Conservation (phyloP, 192 early-diverging fungal species). For the Bifiguratus adelaidae region DNA sequence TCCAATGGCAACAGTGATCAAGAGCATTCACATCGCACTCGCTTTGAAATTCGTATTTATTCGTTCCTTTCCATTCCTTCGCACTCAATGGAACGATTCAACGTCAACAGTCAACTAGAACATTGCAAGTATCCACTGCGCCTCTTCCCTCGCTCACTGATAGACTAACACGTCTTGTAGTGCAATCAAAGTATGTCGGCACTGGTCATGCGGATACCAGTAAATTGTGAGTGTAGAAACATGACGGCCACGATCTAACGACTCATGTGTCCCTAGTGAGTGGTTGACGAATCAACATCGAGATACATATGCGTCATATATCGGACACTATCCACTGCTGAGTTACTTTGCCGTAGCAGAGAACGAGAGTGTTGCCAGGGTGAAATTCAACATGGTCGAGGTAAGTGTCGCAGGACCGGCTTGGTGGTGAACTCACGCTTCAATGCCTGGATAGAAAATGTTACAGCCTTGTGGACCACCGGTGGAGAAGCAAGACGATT, state of each 20-base stretch:
- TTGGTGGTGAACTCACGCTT: neutral
- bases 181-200: constrained; percentile 81
- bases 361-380: constrained; percentile 70
- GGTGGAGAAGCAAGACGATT: constrained; percentile 28
- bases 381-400: constrained; percentile 66
- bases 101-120: constrained; percentile 71
- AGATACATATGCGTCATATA: constrained; percentile 67
- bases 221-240: constrained; percentile 53
- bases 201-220: constrained; percentile 88
- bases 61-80: too few species aligned
- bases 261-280: constrained; percentile 41
- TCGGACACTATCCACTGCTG: constrained; percentile 69
- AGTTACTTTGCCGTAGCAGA: constrained; percentile 80
- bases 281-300: constrained; percentile 80
- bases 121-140: constrained; percentile 39
- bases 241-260: neutral
- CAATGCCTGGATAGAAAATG: constrained; percentile 42
- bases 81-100: constrained; percentile 61
- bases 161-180: constrained; percentile 14
- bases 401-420: constrained; percentile 18
- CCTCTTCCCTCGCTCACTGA: neutral
- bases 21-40: too few species aligned
- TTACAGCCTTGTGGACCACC: constrained; percentile 51
- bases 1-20: too few species aligned
- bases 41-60: too few species aligned